A percentile compares a stretch with the other conserved stretches of the same genome.
Conservation (phyloP, 345 rosid species). For the Pistacia atlantica region DNA sequence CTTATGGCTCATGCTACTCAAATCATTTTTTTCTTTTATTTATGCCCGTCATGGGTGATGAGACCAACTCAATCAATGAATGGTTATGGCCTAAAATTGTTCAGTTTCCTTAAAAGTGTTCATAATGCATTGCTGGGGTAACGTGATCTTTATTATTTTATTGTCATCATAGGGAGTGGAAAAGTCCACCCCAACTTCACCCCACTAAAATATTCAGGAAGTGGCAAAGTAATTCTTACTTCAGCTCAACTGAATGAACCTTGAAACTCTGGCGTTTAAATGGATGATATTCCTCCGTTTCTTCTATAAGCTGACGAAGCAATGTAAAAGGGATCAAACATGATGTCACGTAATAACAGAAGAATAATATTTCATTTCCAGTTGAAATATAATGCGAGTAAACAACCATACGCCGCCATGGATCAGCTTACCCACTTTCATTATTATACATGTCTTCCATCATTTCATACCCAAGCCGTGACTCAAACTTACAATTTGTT, state of each 20-base stretch:
- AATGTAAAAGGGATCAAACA: slow-evolving; percentile 5
- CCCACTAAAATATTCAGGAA: no score
- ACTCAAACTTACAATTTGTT: background rate
- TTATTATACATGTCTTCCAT: background rate
- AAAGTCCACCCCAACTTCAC: background rate
- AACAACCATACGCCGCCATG: slow-evolving; percentile 7
- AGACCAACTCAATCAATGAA: background rate
- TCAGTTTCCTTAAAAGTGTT: background rate
- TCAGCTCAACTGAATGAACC: slow-evolving; percentile 3
- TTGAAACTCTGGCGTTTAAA: background rate
- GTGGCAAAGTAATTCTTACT: background rate
- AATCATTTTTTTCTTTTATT: no score
- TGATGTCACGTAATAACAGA: background rate
- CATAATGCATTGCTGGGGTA: background rate
- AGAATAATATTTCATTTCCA: background rate
- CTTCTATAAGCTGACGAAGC: background rate
- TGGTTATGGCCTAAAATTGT: slow-evolving; percentile 6
- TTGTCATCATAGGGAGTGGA: background rate
- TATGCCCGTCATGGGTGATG: background rate
- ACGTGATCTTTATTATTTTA: background rate
- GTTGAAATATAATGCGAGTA: background rate
- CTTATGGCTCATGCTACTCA: background rate
- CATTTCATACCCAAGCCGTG: no score
- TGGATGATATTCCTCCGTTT: background rate
- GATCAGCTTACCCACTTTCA: background rate